Conservation (phyloP, 352 stramenopile genomes). For the Aphanomyces euteiches region DNA sequence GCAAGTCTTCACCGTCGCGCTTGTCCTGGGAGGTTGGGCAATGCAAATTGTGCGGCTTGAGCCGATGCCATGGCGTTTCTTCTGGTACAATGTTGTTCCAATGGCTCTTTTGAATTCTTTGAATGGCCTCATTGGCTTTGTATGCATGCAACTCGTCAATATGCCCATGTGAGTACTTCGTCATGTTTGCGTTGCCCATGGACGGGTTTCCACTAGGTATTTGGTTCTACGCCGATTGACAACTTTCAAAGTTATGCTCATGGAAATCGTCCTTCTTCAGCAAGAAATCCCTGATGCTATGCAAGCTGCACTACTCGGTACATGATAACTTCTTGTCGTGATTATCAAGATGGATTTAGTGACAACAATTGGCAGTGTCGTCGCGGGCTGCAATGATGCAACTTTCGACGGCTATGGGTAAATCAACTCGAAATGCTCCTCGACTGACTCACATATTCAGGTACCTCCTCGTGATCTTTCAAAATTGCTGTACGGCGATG, state of each 20-base stretch:
- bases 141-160: conserved; percentile 61
- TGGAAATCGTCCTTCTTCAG: conserved; percentile 68
- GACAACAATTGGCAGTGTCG: conserved; percentile 49
- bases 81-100: conserved; percentile 31
- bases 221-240: conserved; percentile 63
- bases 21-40: conserved; percentile 19
- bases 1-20: conserved; percentile 59
- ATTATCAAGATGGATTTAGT: conserved; percentile 38
- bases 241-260: conserved; percentile 71
- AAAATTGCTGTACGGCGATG: conserved; percentile 65
- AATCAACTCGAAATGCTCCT: not conserved
- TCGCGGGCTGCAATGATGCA: conserved; percentile 59
- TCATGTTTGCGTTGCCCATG: not conserved
- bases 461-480: conserved; percentile 58
- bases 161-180: conserved; percentile 56
- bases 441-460: conserved; percentile 25
- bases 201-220: conserved; percentile 36
- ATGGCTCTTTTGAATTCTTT: conserved; percentile 50
- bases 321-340: not conserved
- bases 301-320: conserved; percentile 61
- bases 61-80: not conserved
- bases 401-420: conserved; percentile 35
- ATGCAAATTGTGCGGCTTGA: not conserved
- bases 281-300: conserved; percentile 52
- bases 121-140: conserved; percentile 67